A percentile compares a stretch with the other conserved stretches of the same genome.
phyloP scores from a whole-genome alignment of 2,329 filamentous ascomycete species.

The Aureobasidium sp. region DNA sequence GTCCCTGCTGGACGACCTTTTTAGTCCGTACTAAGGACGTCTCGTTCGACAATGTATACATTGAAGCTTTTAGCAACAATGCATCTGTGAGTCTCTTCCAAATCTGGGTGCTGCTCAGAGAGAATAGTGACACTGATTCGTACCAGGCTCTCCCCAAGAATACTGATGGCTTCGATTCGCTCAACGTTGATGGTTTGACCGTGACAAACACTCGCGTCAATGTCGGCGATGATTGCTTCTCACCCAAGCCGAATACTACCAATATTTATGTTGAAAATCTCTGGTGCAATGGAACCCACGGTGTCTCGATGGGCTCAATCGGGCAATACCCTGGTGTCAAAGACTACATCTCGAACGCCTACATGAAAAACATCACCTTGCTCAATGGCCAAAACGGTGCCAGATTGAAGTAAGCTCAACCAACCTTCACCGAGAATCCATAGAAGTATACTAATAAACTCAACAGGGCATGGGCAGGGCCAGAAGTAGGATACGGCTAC shows the following conservation, averaged over 20 bases:
- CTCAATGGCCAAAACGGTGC: conserved; percentile 46
- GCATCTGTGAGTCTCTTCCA: conserved; percentile 33
- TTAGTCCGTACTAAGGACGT: conserved; percentile 52
- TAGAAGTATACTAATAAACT: neutral
- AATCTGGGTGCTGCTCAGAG: conserved; percentile 21
- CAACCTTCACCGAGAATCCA: neutral
- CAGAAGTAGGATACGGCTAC: conserved; percentile 51
- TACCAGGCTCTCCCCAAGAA: conserved; percentile 43
- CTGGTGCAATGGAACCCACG: conserved; percentile 48
- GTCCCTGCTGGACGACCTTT: conserved; percentile 59
- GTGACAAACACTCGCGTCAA: conserved; percentile 33
- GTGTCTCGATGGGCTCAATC: conserved; percentile 43
- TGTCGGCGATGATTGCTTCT: conserved; percentile 52
- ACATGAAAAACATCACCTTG: conserved; percentile 40
- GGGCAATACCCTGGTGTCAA: conserved; percentile 48
- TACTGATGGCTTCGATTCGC: conserved; percentile 56
- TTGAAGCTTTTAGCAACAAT: conserved; percentile 49
- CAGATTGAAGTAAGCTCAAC: conserved; percentile 41
- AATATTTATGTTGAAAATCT: conserved; percentile 49
- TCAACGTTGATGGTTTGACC: conserved; percentile 49
- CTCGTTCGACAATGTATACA: conserved; percentile 47
- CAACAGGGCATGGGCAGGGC: conserved; percentile 48
- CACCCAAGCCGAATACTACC: conserved; percentile 54
- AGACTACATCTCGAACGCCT: conserved; percentile 42
- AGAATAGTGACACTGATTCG: too few relatives aligned